Evolutionary conservation across 306 rosid species (phyloP), one percentile per base, ranked within the genome.

Genomic region (Sicyos edulis): DNA sequence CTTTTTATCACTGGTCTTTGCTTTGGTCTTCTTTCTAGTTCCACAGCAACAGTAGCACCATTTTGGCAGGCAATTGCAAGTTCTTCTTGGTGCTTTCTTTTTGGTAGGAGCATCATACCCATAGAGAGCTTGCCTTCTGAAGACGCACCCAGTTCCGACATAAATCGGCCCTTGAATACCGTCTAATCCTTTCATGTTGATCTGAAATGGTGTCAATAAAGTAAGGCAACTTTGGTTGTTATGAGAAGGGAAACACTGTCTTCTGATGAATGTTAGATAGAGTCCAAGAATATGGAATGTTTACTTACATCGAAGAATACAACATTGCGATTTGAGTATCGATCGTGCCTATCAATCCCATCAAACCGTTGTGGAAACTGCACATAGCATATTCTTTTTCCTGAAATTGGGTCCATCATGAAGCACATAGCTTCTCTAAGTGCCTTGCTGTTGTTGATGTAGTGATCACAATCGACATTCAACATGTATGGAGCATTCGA

Each of bases 91-190:
- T 34, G 91, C 64, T 75, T 89, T 91, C 87, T 89, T 89, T 86
- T 75, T 89, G 19, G 74, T 76, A 8, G 97, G 97, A 60, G 97
- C 95, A 85, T 92, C 97, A 72, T 75, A 89, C 59, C 97, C 97
- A 21, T 92, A 92, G 6, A 92, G 96, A 24, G 97, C 97, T 75
- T 89, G 96, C 90, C 97, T 84, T 81, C 97, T 81, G 77, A 91
- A 91, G 60, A 92, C 96, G 44, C 97, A 89, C 61, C 97, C 97
- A 53, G 97, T 92, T 76, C 97, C 97, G 3, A 92, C 97, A 52
- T 92, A 92, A 45, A 92, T 89, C 19, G 97, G 97, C 70, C 97
- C 97, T 85, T 92, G 97, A 71, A 92, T 92, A 19, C 97, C 97
- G 52, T 92, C 97, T 63, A 92, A 81, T 60, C 97, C 97, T 83